These are phyloP conservation scores for sorghum (Sorghum bicolor) DNA, from an alignment of 176 grass and related monocot species.

Conservation along the genomic window DNA sequence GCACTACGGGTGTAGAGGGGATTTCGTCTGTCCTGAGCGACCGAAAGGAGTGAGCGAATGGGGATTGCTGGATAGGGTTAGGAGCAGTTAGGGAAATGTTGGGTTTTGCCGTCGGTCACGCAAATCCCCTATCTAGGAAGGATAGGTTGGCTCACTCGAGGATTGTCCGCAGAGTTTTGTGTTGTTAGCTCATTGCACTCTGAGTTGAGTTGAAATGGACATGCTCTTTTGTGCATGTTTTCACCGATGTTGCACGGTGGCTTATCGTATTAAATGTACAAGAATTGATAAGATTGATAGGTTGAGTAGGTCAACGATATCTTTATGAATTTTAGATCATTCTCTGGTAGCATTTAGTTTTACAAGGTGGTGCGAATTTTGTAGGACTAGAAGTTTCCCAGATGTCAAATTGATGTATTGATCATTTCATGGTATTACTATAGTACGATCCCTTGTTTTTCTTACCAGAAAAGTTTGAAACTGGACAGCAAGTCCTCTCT, in stretches of 20 bases:
- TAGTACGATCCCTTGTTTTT: neutral
- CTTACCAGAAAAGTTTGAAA: neutral
- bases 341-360: neutral
- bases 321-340: neutral
- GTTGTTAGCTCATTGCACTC: neutral
- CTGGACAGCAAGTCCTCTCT: neutral
- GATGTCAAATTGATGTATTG: neutral
- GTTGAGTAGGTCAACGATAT: neutral
- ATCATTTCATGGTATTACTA: neutral
- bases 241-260: neutral
- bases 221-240: neutral
- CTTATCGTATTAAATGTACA: neutral
- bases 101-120: neutral
- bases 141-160: neutral
- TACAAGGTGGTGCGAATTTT: neutral
- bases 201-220: constrained; percentile 11
- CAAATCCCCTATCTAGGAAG: neutral
- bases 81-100: neutral
- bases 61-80: constrained; percentile 34
- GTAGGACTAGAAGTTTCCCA: neutral
- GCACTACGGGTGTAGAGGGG: neutral
- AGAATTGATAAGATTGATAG: neutral
- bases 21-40: neutral
- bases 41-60: neutral
- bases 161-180: neutral